Conservation (phyloP, 2,329 filamentous ascomycete genomes). For the Colletotrichum sp. region DNA sequence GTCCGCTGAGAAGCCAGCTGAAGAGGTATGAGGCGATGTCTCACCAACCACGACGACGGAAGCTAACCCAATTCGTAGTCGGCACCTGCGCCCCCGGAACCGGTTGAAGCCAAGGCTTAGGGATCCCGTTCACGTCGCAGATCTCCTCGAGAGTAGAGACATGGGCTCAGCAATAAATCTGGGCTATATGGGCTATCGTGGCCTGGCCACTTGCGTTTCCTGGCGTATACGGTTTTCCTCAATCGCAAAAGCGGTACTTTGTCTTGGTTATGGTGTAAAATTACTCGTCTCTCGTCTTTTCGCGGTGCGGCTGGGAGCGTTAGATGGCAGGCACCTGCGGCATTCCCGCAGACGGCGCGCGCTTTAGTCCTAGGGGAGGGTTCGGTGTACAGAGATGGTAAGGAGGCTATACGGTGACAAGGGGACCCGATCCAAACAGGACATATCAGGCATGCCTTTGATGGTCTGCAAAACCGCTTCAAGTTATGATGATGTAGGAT, state of each 20-base stretch:
- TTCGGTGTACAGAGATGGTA: slow-evolving; percentile 12
- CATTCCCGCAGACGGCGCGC: background rate
- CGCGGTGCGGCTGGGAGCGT: slow-evolving; percentile 4
- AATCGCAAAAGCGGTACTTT: slow-evolving; percentile 16
- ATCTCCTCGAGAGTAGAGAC: slow-evolving; percentile 3
- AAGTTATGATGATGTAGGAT: slow-evolving; percentile 18
- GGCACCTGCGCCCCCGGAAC: slow-evolving; percentile 34
- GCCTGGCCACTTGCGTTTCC: slow-evolving; percentile 18
- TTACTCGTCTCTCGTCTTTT: slow-evolving; percentile 3
- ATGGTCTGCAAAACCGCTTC: slow-evolving; percentile 1
- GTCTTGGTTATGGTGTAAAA: slow-evolving; percentile 21
- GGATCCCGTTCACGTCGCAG: background rate
- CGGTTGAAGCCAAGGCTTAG: slow-evolving; percentile 42
- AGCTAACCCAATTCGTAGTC: slow-evolving; percentile 5
- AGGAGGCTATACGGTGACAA: background rate
- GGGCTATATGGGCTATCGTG: background rate
- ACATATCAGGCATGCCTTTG: background rate
- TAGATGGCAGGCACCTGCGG: background rate
- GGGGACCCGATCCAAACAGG: background rate
- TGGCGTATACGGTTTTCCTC: slow-evolving; percentile 21
- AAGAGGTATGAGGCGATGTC: slow-evolving; percentile 35
- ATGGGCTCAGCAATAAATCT: background rate
- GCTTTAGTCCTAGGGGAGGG: slow-evolving; percentile 1
- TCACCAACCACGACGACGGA: background rate
- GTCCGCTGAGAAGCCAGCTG: slow-evolving; percentile 27